Evolutionary conservation across 805 yeast species (phyloP).

Genomic region (Kazachstania taianensis): DNA sequence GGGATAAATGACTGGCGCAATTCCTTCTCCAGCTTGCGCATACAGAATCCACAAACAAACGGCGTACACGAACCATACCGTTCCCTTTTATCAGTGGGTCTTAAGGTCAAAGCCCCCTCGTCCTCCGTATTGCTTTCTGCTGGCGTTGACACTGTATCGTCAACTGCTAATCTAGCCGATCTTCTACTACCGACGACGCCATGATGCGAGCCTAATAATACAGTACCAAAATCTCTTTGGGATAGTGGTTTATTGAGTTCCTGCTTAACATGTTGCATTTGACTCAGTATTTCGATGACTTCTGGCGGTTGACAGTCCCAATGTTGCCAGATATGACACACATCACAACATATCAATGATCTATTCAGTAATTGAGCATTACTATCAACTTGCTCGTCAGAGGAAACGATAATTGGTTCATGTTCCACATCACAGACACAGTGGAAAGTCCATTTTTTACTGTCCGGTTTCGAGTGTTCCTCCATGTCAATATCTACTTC

Average conservation of each 20-base stretch:
- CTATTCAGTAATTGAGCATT: conserved; percentile 9
- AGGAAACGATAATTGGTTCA: conserved; percentile 1
- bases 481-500: conserved; percentile 13
- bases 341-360: conserved; percentile 26
- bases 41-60: conserved; percentile 22
- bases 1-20: conserved; percentile 17
- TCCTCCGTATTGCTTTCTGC: conserved; percentile 1
- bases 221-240: conserved; percentile 15
- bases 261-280: not conserved
- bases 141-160: not conserved
- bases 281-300: not conserved
- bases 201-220: conserved; percentile 11
- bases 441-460: conserved; percentile 24
- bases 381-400: conserved; percentile 7
- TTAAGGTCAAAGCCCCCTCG: not conserved
- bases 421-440: conserved; percentile 12
- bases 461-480: conserved; percentile 14
- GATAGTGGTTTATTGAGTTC: not conserved
- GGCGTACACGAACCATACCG: conserved; percentile 14
- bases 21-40: conserved; percentile 15
- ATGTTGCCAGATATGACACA: conserved; percentile 27
- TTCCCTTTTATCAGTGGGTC: conserved; percentile 21
- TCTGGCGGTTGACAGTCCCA: conserved; percentile 21
- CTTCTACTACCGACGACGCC: not conserved
- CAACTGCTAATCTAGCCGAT: conserved; percentile 1